Evolutionary conservation across 2,329 filamentous ascomycete genomes (phyloP).

Genomic region (Xylariales sp.): DNA sequence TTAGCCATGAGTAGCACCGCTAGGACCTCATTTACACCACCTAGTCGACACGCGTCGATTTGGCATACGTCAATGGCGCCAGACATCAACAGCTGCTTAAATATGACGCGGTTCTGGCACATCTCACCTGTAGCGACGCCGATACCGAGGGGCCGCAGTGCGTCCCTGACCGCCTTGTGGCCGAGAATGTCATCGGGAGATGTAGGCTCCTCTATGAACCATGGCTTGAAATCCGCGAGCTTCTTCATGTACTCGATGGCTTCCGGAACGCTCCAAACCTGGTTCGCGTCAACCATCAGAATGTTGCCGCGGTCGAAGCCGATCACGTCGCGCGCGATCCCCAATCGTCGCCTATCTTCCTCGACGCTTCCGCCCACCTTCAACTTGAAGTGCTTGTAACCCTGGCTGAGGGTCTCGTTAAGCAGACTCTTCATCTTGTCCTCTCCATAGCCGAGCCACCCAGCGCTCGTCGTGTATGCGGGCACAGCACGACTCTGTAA

Average conservation of each 20-base stretch:
- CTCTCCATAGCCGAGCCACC: slow-evolving; percentile 91
- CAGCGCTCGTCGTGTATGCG: slow-evolving; percentile 89
- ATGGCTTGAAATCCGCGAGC: slow-evolving; percentile 84
- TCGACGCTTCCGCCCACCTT: slow-evolving; percentile 84
- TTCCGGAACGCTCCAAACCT: slow-evolving; percentile 91
- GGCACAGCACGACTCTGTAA: slow-evolving; percentile 80
- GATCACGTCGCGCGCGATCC: slow-evolving; percentile 81
- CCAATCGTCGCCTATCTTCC: slow-evolving; percentile 76
- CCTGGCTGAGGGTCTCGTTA: slow-evolving; percentile 77
- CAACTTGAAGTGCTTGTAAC: slow-evolving; percentile 89
- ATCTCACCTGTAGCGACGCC: slow-evolving; percentile 93
- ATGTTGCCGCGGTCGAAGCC: slow-evolving; percentile 85
- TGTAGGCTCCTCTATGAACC: slow-evolving; percentile 96
- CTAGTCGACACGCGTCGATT: slow-evolving; percentile 89
- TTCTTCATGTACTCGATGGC: slow-evolving; percentile 88
- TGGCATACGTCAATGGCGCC: slow-evolving; percentile 90
- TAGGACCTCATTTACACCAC: slow-evolving; percentile 90
- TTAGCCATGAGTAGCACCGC: slow-evolving; percentile 89
- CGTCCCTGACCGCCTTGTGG: slow-evolving; percentile 85
- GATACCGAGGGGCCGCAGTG: slow-evolving; percentile 78
- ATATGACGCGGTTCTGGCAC: slow-evolving; percentile 94
- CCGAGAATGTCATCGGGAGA: slow-evolving; percentile 90
- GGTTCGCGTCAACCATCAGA: slow-evolving; percentile 94
- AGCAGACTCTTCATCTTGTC: slow-evolving; percentile 85
- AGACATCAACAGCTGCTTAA: slow-evolving; percentile 87